Evolutionary conservation across 1,284 basidiomycete genomes (phyloP).

Genomic region (Pseudozyma hubeiensis): DNA sequence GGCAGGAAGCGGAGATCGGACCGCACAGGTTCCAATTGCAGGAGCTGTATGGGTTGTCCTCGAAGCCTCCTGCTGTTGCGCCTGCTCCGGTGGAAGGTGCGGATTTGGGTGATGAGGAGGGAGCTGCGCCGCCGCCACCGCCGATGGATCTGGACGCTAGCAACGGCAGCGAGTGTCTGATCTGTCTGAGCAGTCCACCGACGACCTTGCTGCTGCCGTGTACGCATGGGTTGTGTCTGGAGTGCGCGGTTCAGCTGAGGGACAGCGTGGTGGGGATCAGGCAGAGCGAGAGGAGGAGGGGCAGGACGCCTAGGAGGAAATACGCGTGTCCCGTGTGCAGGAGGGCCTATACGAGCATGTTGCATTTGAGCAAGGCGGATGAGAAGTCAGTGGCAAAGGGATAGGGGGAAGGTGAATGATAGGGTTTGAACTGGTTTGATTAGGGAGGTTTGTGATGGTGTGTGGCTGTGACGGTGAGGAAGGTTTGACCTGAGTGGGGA

Average conservation of each 20-base stretch:
- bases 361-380: conserved; percentile 57
- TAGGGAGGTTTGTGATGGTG: no score
- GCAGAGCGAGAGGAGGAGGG: conserved; percentile 56
- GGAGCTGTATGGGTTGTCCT: conserved; percentile 64
- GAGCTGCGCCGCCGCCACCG: conserved; percentile 6
- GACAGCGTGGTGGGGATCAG: conserved; percentile 62
- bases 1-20: conserved; percentile 65
- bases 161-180: conserved; percentile 62
- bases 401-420: no score
- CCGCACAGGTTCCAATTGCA: conserved; percentile 64
- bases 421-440: no score
- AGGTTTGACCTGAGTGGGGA: no score
- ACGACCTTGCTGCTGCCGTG: conserved; percentile 66
- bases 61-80: conserved; percentile 48
- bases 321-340: conserved; percentile 67
- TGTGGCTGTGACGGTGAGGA: no score
- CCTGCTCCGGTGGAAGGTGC: conserved; percentile 22
- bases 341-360: conserved; percentile 56
- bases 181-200: conserved; percentile 63
- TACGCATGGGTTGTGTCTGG: conserved; percentile 66
- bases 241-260: conserved; percentile 64
- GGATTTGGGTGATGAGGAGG: conserved; percentile 26
- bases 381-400: conserved; percentile 47
- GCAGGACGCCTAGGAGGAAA: conserved; percentile 57
- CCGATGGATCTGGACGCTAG: conserved; percentile 41